Percentiles rank a stretch among this genome's conserved stretches.
phyloP scores from a whole-genome alignment of 257 asterid species.

The Nicotiana otophora region DNA sequence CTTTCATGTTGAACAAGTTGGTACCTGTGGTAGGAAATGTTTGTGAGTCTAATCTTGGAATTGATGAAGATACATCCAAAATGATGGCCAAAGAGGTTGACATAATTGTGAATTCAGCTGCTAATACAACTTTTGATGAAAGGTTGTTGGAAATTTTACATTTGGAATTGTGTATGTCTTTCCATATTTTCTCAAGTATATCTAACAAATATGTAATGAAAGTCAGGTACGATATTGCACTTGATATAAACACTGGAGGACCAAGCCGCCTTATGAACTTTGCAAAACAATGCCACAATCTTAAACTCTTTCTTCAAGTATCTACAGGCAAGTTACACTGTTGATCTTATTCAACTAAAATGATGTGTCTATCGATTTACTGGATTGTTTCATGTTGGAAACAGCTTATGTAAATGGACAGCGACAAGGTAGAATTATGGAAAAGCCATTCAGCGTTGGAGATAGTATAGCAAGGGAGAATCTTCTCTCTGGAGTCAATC shows the following conservation, averaged over 20 bases:
- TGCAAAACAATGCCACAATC: slow-evolving; percentile 65
- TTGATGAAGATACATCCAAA: slow-evolving; percentile 52
- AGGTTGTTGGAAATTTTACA: slow-evolving; percentile 34
- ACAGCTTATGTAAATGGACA: slow-evolving; percentile 96
- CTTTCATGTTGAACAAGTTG: slow-evolving; percentile 78
- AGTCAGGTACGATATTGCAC: slow-evolving; percentile 78
- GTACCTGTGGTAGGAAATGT: slow-evolving; percentile 82
- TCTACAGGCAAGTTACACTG: slow-evolving; percentile 69
- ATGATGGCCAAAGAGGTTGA: slow-evolving; percentile 56
- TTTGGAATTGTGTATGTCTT: background rate
- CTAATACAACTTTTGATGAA: slow-evolving; percentile 86
- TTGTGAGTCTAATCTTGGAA: slow-evolving; percentile 61
- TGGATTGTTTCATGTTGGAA: slow-evolving; percentile 7
- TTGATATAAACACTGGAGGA: slow-evolving; percentile 78
- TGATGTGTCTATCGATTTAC: background rate
- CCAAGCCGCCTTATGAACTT: slow-evolving; percentile 70
- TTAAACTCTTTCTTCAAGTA: slow-evolving; percentile 70
- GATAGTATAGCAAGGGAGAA: slow-evolving; percentile 61
- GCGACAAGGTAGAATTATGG: slow-evolving; percentile 81
- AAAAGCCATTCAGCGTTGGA: slow-evolving; percentile 64
- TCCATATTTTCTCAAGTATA: background rate
- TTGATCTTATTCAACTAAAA: background rate
- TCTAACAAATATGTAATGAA: background rate
- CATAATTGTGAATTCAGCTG: slow-evolving; percentile 80
- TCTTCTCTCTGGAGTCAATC: slow-evolving; percentile 27